A percentile compares a stretch with the other conserved stretches of the same genome.
Conservation (phyloP, 768 basidiomycete genomes). For the Auriculariales sp. region DNA sequence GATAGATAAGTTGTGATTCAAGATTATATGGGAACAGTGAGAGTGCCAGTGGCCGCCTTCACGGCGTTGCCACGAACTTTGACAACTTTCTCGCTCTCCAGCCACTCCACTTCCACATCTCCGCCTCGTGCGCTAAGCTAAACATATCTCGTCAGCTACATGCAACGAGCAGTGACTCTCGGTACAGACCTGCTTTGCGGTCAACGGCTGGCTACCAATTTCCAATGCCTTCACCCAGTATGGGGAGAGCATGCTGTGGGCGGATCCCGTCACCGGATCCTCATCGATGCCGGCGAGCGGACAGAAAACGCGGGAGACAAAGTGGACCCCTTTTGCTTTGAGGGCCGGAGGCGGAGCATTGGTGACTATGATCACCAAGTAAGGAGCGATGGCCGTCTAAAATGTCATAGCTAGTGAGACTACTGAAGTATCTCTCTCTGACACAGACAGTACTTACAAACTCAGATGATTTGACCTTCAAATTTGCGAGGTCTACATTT, state of each 20-base stretch:
- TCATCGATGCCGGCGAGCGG: constrained; percentile 12
- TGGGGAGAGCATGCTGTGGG: constrained; percentile 14
- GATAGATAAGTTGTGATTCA: too few species aligned
- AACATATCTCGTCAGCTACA: too few species aligned
- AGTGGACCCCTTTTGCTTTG: constrained; percentile 6
- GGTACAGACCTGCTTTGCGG: constrained; percentile 17
- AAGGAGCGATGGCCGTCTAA: constrained; percentile 3
- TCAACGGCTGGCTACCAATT: constrained; percentile 6
- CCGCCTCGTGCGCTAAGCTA: constrained; percentile 39
- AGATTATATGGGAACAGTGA: background rate
- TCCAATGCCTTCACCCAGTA: constrained; percentile 41
- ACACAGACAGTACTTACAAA: too few species aligned
- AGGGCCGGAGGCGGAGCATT: constrained; percentile 2
- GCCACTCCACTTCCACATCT: constrained; percentile 25
- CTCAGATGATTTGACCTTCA: constrained; percentile 6
- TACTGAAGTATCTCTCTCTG: too few species aligned
- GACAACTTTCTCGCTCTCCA: background rate
- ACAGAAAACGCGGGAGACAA: constrained; percentile 17
- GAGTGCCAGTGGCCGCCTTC: background rate
- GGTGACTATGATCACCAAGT: constrained; percentile 9
- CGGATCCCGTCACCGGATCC: constrained; percentile 20
- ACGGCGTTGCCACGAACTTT: background rate
- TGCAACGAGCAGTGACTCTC: too few species aligned
- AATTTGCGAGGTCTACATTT: constrained; percentile 9
- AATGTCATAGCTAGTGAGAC: too few species aligned